A percentile compares a stretch with the other conserved stretches of the same genome.
phyloP scores from a whole-genome alignment of 2,329 filamentous ascomycete genomes.

The Aspergillus felis region DNA sequence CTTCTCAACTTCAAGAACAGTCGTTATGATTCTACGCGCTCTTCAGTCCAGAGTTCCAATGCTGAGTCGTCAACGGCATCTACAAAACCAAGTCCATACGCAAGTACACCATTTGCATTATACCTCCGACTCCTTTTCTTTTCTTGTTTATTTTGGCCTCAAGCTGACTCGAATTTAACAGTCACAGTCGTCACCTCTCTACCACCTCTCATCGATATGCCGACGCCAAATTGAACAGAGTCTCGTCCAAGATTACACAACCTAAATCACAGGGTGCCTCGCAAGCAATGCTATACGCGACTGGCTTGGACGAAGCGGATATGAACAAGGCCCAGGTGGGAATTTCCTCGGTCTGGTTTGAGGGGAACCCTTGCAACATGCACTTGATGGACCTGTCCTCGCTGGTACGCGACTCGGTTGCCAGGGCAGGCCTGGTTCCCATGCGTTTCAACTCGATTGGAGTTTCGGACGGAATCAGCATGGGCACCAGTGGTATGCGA shows the following conservation, averaged over 20 bases:
- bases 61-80: neutral
- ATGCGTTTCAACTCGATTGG: conserved; percentile 99
- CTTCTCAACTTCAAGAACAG: neutral
- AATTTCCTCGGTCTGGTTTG: conserved; percentile 97
- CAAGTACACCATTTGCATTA: neutral
- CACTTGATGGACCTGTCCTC: conserved; percentile 87
- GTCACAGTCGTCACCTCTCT: conserved; percentile 31
- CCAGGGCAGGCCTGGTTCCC: conserved; percentile 74
- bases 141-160: neutral
- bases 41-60: neutral
- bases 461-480: conserved; percentile 95
- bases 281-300: conserved; percentile 98
- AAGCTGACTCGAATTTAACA: neutral
- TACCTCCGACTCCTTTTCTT: neutral
- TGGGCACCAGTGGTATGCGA: conserved; percentile 96
- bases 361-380: conserved; percentile 99
- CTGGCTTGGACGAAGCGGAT: conserved; percentile 77
- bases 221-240: conserved; percentile 67
- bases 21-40: neutral
- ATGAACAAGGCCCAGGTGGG: conserved; percentile 97
- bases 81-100: neutral
- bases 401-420: conserved; percentile 67
- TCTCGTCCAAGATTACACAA: conserved; percentile 83
- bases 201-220: conserved; percentile 47
- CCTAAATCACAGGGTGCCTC: conserved; percentile 97